These are phyloP conservation scores for Neonectria hederae DNA, from an alignment of 2,329 filamentous ascomycete genomes.

Conservation along the genomic window DNA sequence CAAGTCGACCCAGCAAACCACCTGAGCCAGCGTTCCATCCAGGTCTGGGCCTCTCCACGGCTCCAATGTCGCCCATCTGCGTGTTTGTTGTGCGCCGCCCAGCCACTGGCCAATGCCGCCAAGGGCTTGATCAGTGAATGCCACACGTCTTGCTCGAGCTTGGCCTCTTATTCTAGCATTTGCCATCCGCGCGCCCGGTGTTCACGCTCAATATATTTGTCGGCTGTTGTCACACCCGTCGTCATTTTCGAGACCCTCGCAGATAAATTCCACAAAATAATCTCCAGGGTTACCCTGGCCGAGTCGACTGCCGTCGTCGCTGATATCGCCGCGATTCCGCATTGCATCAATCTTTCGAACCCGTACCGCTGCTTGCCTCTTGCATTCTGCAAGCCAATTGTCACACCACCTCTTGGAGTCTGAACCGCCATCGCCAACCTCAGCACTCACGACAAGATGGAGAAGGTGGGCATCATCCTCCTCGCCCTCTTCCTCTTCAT, in stretches of 20 bases:
- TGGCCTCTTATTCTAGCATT: background rate
- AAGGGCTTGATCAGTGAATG: conserved; percentile 1
- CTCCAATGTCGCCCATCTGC: background rate
- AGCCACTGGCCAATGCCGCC: conserved; percentile 4
- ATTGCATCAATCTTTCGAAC: background rate
- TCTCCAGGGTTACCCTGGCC: background rate
- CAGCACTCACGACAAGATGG: conserved; percentile 26
- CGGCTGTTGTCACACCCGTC: conserved; percentile 2
- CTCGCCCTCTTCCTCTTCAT: conserved; percentile 37
- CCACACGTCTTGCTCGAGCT: conserved; percentile 7
- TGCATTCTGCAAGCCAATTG: background rate
- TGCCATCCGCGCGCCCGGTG: conserved; percentile 2
- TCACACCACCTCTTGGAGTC: conserved; percentile 13
- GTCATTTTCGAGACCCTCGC: background rate
- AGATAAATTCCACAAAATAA: background rate
- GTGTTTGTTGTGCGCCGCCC: conserved; percentile 9
- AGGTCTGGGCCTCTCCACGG: background rate
- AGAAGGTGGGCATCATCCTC: conserved; percentile 40
- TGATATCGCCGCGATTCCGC: background rate
- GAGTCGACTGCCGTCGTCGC: background rate
- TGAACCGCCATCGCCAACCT: background rate
- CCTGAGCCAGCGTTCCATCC: conserved; percentile 9
- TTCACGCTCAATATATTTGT: conserved; percentile 12
- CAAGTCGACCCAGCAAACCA: conserved; percentile 10
- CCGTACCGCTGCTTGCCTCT: background rate